Base-by-base conservation (phyloP, 257 asterid genomes). In the Przewalskia tangutica region DNA sequence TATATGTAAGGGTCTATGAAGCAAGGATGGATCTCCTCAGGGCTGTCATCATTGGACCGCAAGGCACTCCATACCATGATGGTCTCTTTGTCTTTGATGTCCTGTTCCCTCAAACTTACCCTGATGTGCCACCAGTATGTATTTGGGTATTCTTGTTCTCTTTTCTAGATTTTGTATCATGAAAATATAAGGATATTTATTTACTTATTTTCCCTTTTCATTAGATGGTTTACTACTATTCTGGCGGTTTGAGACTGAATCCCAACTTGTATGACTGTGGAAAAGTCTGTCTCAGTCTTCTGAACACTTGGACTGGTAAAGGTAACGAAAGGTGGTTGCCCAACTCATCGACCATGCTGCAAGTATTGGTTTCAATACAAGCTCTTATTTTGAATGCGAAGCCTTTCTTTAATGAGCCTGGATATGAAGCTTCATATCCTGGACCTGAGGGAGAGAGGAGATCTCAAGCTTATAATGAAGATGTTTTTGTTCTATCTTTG, bases 21-120 rank as follows among this genome's bases (percentile, higher is more conserved):
- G 56, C 87, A 55, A 88, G 93, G 85, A 90, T 90, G 93, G 93
- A 90, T 80, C 91, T 90, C 77, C 78, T 90, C 82, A 88, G 91
- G 83, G 91, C 93, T 13, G 87, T 90, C 82, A 86, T 90, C n/a
- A 82, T 87, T 32, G 93, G 93, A 77, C 93, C 93, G 20, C 89
- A 86, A 81, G 93, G 93, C 75, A 90, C 93, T 81, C 93, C 93
- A 11, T 90, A 88, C 85, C 93, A 90, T 86, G 93, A 90, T 82
- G 91, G 93, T 40, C 89, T 88, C 79, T 90, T 90, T 79, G 90
- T 88, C 67, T 90, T 88, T 80, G 90, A 90, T 83, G 83, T 84
- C 55, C 79, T 84, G 56, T 88, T 90, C 85, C 93, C 93, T 84
- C 83, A 83, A 50, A 59, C 76, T 10, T 90, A 90, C 82, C 93